phyloP scores from a whole-genome alignment of 495 filamentous ascomycete genomes.

The Podospora bellae-mahoneyi region DNA sequence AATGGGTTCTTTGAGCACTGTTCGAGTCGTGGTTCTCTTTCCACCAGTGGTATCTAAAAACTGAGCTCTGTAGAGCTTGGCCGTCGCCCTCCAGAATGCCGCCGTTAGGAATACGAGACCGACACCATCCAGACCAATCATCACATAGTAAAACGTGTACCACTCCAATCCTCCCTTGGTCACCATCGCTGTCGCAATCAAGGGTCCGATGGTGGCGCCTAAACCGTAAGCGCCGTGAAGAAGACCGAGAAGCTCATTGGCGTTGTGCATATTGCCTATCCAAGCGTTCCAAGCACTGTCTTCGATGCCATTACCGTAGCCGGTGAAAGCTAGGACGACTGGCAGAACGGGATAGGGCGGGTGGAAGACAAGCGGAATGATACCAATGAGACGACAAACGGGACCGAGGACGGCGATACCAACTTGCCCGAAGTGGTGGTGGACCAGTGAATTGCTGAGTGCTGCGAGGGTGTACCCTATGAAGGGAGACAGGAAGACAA shows the following conservation, averaged over 20 bases:
- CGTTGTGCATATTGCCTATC: slow-evolving; percentile 68
- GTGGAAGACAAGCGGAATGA: slow-evolving; percentile 63
- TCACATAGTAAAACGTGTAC: slow-evolving; percentile 65
- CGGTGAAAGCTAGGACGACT: slow-evolving; percentile 64
- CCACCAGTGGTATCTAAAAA: slow-evolving; percentile 29
- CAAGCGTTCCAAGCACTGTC: slow-evolving; percentile 80
- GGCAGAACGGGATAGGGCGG: slow-evolving; percentile 77
- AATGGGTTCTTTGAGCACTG: slow-evolving; percentile 39
- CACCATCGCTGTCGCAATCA: slow-evolving; percentile 73
- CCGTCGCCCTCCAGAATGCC: slow-evolving; percentile 70
- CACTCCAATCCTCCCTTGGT: slow-evolving; percentile 55
- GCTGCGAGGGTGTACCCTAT: slow-evolving; percentile 77
- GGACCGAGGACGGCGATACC: slow-evolving; percentile 70
- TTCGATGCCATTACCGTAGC: slow-evolving; percentile 68
- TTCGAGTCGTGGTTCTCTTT: slow-evolving; percentile 36
- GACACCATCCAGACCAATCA: slow-evolving; percentile 59
- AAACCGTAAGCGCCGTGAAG: slow-evolving; percentile 74
- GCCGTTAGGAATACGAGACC: slow-evolving; percentile 48
- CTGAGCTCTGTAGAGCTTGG: slow-evolving; percentile 53
- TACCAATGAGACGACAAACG: slow-evolving; percentile 61
- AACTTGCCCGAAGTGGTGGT: slow-evolving; percentile 61
- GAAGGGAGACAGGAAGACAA: slow-evolving; percentile 80
- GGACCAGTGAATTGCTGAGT: slow-evolving; percentile 60
- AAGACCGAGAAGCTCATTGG: slow-evolving; percentile 67
- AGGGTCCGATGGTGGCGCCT: slow-evolving; percentile 69